Base-by-base conservation (phyloP, 495 filamentous ascomycete species). In the Xylaria intraflava region DNA sequence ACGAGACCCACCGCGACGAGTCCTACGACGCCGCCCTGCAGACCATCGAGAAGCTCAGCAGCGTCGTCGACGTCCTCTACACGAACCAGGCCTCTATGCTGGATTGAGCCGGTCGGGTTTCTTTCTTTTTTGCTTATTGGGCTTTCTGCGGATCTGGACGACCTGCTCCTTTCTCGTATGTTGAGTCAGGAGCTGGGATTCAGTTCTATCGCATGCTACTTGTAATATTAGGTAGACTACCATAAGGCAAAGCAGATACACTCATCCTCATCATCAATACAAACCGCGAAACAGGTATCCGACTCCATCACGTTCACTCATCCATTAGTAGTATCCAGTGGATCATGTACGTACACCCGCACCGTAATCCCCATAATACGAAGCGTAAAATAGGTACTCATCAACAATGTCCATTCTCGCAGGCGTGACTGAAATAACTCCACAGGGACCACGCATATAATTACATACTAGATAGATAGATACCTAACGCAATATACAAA, bases 1-100 rank as follows among this genome's bases (percentile, higher is more conserved):
- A 98, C 60, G 93, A 97, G 81, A 88, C 86, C 24, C 84, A 92
- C 64, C 79, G 89, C 58, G 93, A 98, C 70, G 84, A 94, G 69
- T 85, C 87, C 6, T 98, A 97, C 66, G 94, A 97, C 68, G 84
- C 90, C 26, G 93, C 93, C 12, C 73, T 98, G 69, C 86, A 88
- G 58, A 97, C 93, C 27, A 94, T 98, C 62, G 92, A 92, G 74
- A 96, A 95, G 82, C 69, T 98, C 72, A 90, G 90, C 74, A 94
- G 88, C 70, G 93, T 98, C 60, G 93, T 98, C 58, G 94, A 98
- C 19, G 89, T 90, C 60, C 75, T 98, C 61, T 98, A 96, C 74
- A 89, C 90, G 51, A 96, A 96, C 76, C 94, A 97, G 73, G 93
- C 93, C 41, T 94, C 90, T 36, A 76, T 91, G 77, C 75, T 98